phyloP scores from a whole-genome alignment of 2,329 filamentous ascomycete genomes.

The Phialocephala subalpina region DNA sequence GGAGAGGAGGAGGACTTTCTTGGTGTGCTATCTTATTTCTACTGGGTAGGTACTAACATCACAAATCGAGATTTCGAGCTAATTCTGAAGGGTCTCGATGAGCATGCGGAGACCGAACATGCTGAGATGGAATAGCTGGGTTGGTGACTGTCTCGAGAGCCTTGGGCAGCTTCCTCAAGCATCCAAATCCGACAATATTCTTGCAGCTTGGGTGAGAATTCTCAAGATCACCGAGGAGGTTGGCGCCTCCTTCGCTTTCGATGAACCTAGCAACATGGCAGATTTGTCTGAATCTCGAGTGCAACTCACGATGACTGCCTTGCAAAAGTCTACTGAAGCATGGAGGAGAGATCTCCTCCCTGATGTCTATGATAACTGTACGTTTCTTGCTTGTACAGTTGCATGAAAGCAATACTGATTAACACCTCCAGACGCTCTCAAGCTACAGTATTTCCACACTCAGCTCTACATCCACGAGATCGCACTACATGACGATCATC shows the following conservation, averaged over 20 bases:
- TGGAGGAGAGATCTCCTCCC: constrained; percentile 50
- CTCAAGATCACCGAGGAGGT: constrained; percentile 60
- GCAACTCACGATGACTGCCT: constrained; percentile 57
- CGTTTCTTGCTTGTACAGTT: neutral
- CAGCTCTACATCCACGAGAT: constrained; percentile 65
- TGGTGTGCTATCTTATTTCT: constrained; percentile 47
- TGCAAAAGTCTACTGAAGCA: constrained; percentile 56
- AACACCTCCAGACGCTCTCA: constrained; percentile 31
- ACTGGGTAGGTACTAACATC: constrained; percentile 35
- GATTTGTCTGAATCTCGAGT: constrained; percentile 60
- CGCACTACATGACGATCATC: constrained; percentile 61
- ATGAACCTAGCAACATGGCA: constrained; percentile 44
- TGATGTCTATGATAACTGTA: constrained; percentile 35
- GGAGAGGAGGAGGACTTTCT: constrained; percentile 47
- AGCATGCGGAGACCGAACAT: constrained; percentile 51
- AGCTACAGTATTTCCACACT: constrained; percentile 55
- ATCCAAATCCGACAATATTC: constrained; percentile 43
- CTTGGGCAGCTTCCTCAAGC: constrained; percentile 46
- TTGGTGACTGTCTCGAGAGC: constrained; percentile 49
- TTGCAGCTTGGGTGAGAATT: constrained; percentile 49
- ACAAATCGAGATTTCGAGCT: neutral
- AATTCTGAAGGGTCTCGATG: constrained; percentile 46
- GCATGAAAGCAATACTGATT: too few relatives aligned
- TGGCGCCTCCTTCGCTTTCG: constrained; percentile 58
- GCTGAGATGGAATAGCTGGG: constrained; percentile 49